phyloP scores from a whole-genome alignment of 2,329 filamentous ascomycete genomes.

The Aspergillus sp. region DNA sequence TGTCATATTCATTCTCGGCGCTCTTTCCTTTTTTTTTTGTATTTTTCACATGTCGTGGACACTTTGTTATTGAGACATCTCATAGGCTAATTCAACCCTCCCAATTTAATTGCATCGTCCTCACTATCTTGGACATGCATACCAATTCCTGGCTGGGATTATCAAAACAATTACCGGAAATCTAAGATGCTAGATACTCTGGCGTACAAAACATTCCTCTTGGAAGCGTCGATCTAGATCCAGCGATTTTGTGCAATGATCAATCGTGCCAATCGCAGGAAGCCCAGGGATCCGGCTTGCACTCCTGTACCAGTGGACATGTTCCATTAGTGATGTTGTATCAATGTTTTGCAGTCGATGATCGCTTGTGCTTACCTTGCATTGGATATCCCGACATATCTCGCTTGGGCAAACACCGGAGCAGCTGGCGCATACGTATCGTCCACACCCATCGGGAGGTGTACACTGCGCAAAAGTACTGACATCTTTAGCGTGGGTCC shows the following conservation, averaged over 20 bases:
- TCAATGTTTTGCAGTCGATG: background rate
- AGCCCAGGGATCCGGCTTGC: slow-evolving; percentile 34
- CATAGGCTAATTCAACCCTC: background rate
- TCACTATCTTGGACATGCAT: background rate
- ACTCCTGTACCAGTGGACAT: slow-evolving; percentile 23
- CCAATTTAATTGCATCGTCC: background rate
- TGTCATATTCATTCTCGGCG: background rate
- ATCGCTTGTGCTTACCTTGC: slow-evolving; percentile 24
- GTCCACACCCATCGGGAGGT: slow-evolving; percentile 27
- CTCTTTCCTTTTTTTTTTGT: background rate
- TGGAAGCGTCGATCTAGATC: background rate
- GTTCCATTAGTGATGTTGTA: background rate
- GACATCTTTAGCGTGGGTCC: slow-evolving; percentile 25
- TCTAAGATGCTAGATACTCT: background rate
- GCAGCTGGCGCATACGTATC: slow-evolving; percentile 34
- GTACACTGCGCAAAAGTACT: slow-evolving; percentile 37
- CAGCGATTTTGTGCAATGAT: background rate
- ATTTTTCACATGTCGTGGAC: background rate
- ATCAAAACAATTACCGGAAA: background rate
- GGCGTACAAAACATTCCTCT: background rate
- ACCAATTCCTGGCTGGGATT: background rate
- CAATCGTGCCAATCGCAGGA: slow-evolving; percentile 34
- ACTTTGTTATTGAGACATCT: background rate
- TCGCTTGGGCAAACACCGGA: slow-evolving; percentile 35
- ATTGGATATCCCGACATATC: slow-evolving; percentile 35